phyloP scores from a whole-genome alignment of 768 basidiomycete species.

The Gymnopilus dilepis region DNA sequence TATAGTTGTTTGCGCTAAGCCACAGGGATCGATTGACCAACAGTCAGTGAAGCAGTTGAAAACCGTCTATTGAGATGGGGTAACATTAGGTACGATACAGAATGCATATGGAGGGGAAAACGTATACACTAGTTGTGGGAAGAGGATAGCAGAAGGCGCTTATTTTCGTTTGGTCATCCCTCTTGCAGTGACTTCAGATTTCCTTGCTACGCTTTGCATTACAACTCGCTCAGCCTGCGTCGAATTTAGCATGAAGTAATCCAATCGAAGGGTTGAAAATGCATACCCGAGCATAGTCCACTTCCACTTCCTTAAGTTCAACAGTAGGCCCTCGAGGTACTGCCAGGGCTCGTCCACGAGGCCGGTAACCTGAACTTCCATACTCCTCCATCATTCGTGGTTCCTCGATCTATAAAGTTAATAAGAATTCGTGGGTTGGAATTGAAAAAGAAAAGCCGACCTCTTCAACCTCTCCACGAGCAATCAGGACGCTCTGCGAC shows the following conservation, averaged over 20 bases:
- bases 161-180: conserved; percentile 10
- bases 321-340: not conserved
- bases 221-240: conserved; percentile 10
- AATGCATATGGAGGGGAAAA: no score
- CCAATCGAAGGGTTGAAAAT: not conserved
- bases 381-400: conserved; percentile 13
- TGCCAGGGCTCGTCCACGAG: not conserved
- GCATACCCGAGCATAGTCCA: conserved; percentile 12
- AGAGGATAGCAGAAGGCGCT: not conserved
- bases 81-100: no score
- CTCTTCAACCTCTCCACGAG: not conserved
- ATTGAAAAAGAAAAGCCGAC: not conserved
- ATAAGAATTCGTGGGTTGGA: not conserved
- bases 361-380: not conserved
- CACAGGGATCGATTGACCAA: not conserved
- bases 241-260: not conserved
- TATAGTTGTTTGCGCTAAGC: not conserved
- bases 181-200: conserved; percentile 11
- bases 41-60: not conserved
- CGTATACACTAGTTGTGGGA: no score
- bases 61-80: not conserved
- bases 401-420: conserved; percentile 2
- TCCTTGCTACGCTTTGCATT: conserved; percentile 17
- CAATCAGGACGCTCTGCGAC: not conserved
- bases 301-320: not conserved